Base-by-base conservation (phyloP, 1,284 basidiomycete genomes). In the Sutorius eximius region DNA sequence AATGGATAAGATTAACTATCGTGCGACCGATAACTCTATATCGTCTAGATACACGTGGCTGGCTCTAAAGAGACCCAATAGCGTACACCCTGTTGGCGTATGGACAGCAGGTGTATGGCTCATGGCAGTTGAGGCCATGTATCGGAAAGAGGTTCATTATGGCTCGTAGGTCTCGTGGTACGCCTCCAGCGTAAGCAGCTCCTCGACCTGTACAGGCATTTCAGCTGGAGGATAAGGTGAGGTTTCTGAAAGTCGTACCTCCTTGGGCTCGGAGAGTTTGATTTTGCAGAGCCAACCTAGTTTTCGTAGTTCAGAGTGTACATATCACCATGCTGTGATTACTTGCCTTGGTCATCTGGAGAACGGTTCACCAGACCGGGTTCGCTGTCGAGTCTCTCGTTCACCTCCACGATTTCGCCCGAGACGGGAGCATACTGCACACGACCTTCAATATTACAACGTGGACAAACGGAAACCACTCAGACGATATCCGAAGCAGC, bases 261-360 rank as follows among this genome's bases (percentile, higher is more conserved):
- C 91, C 8, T 79, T 71, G 6, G 91, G 87, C 57, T 92, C 76
- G 32, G 87, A 82, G 50, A 98, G 75, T 73, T 90, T 86, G 71
- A 99, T 88, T 78, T 93, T 95, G 85, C 91, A 95, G 49, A 98
- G 83, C 95, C 95, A 98, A 52, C 95, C 95, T 96, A 45, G 46
- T 49, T 48, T 1, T 18, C 34, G 4, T 15, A 20, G 16, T 16
- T 53, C 24, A 58, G 50, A 49, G 7, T 1, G 20, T 7, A 27
- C 5, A 30, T 11, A 42, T 37, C 12, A 24, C 18, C 18, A n/a
- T 7, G 13, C 15, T 16, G 24, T 2, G 11, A 45, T 29, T n/a
- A 70, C 82, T 65, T 65, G 95, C 95, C 95, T 70, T 93, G 78
- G 41, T 84, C 80, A 68, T 95, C 89, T 1, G 95, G 86, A 36